Evolutionary conservation across 768 basidiomycete genomes (phyloP), one percentile per base, ranked within the genome.

Genomic region (Roridomyces roridus): DNA sequence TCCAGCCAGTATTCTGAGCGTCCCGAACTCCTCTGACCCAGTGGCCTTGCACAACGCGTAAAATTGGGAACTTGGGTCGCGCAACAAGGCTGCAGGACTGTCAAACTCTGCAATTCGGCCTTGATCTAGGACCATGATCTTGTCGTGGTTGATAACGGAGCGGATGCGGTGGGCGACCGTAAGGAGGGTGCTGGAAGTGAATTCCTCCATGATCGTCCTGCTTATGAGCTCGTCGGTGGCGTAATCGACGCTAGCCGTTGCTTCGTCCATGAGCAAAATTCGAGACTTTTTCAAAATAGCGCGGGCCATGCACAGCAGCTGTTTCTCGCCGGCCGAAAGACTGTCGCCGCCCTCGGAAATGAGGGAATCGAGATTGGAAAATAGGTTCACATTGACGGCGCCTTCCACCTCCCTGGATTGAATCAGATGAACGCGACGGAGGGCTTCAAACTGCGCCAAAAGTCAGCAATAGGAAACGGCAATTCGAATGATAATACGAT

Each of bases 311-410:
- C 92, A 92, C 6, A 94, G 76, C 17, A 92, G 70, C 67, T 92
- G 89, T 66, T 89, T 91, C 72, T 91, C 87, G 8, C 90, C 91
- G 4, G 89, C 87, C 0, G 90, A 92, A 68, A 95, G 93, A 73
- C 94, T 96, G 12, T 96, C 93, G 10, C 91, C 92, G 0, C 89
- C 90, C 74, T 94, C 92, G 1, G 88, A 87, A 4, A 92, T 88
- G 12, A 78, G 57, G 0, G 85, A 88, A 57, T 93, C 89, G 6
- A 92, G 74, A 64, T 87, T 84, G 18, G 87, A 82, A 82, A 92
- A 92, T 1, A 90, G 82, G 57, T 94, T 94, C 31, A 67, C 77
- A 59, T 94, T 94, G 50, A 89, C 72, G 17, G 73, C 76, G 10
- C 80, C 77, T 7, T 69, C 68, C 8, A 71, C 76, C 57, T 82